These are phyloP conservation scores for Sophora flavescens DNA, from an alignment of 306 rosid genomes.

Conservation along the genomic window DNA sequence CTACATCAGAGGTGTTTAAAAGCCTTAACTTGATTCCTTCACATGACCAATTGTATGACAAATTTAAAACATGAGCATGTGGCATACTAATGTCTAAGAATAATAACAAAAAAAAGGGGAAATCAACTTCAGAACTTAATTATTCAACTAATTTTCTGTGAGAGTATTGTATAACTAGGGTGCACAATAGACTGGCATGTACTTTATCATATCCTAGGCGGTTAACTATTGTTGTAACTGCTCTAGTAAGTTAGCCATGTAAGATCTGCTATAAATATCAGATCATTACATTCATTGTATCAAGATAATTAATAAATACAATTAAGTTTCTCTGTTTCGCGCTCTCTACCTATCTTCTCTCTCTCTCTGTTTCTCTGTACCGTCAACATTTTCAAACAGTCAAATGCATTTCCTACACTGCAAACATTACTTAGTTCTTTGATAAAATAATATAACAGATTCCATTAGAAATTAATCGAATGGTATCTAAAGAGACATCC, in stretches of 20 bases:
- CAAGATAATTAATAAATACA: too few relatives aligned
- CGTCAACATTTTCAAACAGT: neutral
- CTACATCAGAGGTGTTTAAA: neutral
- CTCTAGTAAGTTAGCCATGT: too few relatives aligned
- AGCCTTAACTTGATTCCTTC: constrained; percentile 31
- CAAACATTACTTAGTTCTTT: constrained; percentile 7
- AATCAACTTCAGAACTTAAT: constrained; percentile 15
- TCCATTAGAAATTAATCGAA: constrained; percentile 17
- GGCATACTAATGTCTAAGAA: neutral
- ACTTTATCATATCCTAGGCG: too few relatives aligned
- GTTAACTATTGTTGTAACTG: too few relatives aligned
- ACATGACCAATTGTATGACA: constrained; percentile 15
- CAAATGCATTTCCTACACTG: constrained; percentile 4
- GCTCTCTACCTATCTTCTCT: too few relatives aligned
- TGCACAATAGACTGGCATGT: too few relatives aligned
- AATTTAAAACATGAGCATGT: constrained; percentile 11
- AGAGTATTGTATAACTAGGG: too few relatives aligned
- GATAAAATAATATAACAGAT: constrained; percentile 25
- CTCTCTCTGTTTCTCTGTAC: too few relatives aligned
- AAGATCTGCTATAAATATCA: too few relatives aligned
- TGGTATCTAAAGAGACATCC: constrained; percentile 28
- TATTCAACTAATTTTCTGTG: neutral
- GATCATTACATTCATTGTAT: too few relatives aligned
- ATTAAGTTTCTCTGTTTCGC: too few relatives aligned
- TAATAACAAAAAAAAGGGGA: neutral